Percentiles rank a stretch among this genome's conserved stretches.
These are phyloP conservation scores for Neurospora intermedia DNA, from an alignment of 495 filamentous ascomycete genomes.

Conservation along the genomic window DNA sequence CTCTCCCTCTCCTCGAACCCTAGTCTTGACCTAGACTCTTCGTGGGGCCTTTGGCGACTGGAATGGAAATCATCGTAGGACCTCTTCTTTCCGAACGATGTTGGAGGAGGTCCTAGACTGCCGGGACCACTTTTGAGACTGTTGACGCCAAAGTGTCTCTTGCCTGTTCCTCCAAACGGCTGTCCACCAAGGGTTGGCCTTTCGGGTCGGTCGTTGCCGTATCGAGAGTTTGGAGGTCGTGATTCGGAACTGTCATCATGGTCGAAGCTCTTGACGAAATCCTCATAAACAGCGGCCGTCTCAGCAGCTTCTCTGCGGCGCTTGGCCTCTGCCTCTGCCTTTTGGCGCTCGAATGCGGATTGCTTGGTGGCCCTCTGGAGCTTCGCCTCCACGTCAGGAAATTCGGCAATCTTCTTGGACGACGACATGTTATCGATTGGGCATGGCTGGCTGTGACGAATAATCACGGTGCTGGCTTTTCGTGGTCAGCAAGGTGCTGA, in stretches of 20 bases:
- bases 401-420: slow-evolving; percentile 40
- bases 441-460: slow-evolving; percentile 7
- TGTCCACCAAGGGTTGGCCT: slow-evolving; percentile 19
- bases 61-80: slow-evolving; percentile 28
- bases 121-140: slow-evolving; percentile 59
- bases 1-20: slow-evolving; percentile 26
- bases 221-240: slow-evolving; percentile 17
- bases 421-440: slow-evolving; percentile 27
- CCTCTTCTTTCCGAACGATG: slow-evolving; percentile 34
- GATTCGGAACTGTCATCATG: slow-evolving; percentile 41
- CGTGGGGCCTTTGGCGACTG: slow-evolving; percentile 16
- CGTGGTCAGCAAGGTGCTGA: background rate
- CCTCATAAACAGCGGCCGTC: slow-evolving; percentile 80
- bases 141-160: slow-evolving; percentile 36
- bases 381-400: slow-evolving; percentile 77
- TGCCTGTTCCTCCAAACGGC: slow-evolving; percentile 27
- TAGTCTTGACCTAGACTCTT: slow-evolving; percentile 24
- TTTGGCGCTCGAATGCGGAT: slow-evolving; percentile 85
- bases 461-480: background rate
- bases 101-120: slow-evolving; percentile 55
- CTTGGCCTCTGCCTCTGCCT: slow-evolving; percentile 89
- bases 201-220: slow-evolving; percentile 27
- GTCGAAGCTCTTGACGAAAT: slow-evolving; percentile 85
- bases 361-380: slow-evolving; percentile 76
- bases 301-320: slow-evolving; percentile 77